Evolutionary conservation across 345 rosid species (phyloP).

Genomic region (Salix dunnii): DNA sequence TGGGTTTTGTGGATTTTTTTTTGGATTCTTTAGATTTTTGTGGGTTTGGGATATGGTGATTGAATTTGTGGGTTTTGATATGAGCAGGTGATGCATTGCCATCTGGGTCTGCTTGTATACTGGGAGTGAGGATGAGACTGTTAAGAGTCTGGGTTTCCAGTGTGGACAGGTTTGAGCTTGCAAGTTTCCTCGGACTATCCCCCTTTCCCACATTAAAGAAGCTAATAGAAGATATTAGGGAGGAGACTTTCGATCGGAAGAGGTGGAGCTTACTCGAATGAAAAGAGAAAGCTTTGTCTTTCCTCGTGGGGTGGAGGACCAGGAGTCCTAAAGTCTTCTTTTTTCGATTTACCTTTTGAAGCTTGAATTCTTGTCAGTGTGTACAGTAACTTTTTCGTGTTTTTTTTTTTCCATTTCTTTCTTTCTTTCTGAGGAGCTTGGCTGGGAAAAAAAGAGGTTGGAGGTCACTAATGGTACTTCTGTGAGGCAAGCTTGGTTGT

Average conservation of each 20-base stretch:
- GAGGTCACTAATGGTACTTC: too few species aligned
- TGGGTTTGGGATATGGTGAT: slow-evolving; percentile 10
- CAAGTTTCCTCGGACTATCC: too few species aligned
- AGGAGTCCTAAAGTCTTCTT: too few species aligned
- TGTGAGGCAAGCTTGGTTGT: too few species aligned
- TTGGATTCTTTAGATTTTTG: not conserved
- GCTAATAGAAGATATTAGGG: not conserved
- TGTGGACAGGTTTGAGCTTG: slow-evolving; percentile 74
- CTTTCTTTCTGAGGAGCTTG: too few species aligned
- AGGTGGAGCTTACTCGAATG: too few species aligned
- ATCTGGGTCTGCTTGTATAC: slow-evolving; percentile 75
- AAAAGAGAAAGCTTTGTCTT: too few species aligned
- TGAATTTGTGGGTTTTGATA: not conserved
- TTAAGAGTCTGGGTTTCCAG: slow-evolving; percentile 78
- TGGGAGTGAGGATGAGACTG: slow-evolving; percentile 73
- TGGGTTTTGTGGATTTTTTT: slow-evolving; percentile 48
- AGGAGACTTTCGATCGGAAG: too few species aligned
- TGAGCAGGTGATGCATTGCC: slow-evolving; percentile 71
- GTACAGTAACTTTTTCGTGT: not conserved
- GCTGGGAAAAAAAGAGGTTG: too few species aligned
- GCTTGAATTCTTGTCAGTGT: not conserved
- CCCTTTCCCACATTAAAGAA: too few species aligned
- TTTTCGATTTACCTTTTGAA: not conserved
- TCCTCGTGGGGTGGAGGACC: too few species aligned
- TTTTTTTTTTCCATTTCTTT: too few species aligned